Evolutionary conservation across 1,139 yeast genomes (phyloP).

Genomic region (Saccharomyces uvarum): DNA sequence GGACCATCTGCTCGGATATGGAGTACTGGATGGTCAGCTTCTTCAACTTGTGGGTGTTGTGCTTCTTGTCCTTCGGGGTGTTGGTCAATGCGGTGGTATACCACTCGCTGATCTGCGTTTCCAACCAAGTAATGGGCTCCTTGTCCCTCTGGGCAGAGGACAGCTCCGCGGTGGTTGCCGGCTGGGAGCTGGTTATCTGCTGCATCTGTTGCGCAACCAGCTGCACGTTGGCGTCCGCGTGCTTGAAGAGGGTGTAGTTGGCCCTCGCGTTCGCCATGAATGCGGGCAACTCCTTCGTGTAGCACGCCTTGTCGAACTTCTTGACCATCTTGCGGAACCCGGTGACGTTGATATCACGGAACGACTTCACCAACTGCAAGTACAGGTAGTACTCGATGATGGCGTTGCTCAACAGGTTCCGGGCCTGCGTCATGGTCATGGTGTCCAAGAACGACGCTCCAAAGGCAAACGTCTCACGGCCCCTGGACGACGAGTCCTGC

Average conservation of each 20-base stretch:
- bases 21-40: constrained; percentile 30
- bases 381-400: constrained; percentile 73
- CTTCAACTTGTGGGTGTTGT: constrained; percentile 24
- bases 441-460: background rate
- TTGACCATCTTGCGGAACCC: constrained; percentile 85
- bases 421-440: constrained; percentile 42
- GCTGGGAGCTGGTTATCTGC: constrained; percentile 9
- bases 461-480: background rate
- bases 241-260: constrained; percentile 25
- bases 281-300: constrained; percentile 39
- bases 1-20: constrained; percentile 30
- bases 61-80: constrained; percentile 33
- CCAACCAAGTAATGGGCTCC: constrained; percentile 35
- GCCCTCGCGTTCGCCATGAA: constrained; percentile 44
- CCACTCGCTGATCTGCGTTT: constrained; percentile 72
- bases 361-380: constrained; percentile 69
- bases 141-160: constrained; percentile 8
- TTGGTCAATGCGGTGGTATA: constrained; percentile 48
- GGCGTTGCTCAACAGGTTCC: constrained; percentile 69
- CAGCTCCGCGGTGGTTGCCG: background rate
- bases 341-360: constrained; percentile 68
- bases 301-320: constrained; percentile 64
- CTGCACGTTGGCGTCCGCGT: constrained; percentile 23
- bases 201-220: constrained; percentile 23
- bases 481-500: background rate